Percentiles rank a stretch among this genome's conserved stretches.
phyloP scores from a whole-genome alignment of 495 filamentous ascomycete genomes.

The Neurospora sp. region DNA sequence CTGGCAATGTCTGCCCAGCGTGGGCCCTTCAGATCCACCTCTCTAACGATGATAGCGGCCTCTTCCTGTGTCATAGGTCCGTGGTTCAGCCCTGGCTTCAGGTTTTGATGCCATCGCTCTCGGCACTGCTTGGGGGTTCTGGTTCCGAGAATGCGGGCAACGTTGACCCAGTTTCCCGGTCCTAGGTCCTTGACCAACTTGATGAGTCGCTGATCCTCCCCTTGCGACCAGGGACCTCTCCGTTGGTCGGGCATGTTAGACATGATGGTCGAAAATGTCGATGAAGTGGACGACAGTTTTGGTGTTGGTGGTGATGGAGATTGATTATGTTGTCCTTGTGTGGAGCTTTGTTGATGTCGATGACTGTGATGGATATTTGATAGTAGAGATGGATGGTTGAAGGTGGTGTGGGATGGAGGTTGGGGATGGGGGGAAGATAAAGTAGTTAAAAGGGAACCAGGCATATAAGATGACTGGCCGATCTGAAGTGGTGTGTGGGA shows the following conservation, averaged over 20 bases:
- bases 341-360: background rate
- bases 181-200: conserved; percentile 67
- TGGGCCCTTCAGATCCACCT: conserved; percentile 78
- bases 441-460: background rate
- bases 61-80: conserved; percentile 89
- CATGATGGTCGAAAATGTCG: background rate
- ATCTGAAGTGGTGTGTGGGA: background rate
- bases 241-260: conserved; percentile 6
- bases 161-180: conserved; percentile 85
- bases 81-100: conserved; percentile 85
- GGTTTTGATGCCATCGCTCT: conserved; percentile 90
- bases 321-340: background rate
- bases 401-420: background rate
- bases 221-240: conserved; percentile 74
- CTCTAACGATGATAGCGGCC: conserved; percentile 66
- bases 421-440: background rate
- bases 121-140: conserved; percentile 93
- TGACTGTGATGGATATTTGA: background rate
- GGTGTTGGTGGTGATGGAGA: background rate
- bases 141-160: conserved; percentile 63
- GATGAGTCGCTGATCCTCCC: conserved; percentile 66
- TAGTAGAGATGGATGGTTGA: background rate
- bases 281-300: background rate
- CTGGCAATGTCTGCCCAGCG: conserved; percentile 94
- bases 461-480: background rate